A percentile compares a stretch with the other conserved stretches of the same genome.
phyloP scores from a whole-genome alignment of 306 rosid genomes.

The Castanopsis chinensis region DNA sequence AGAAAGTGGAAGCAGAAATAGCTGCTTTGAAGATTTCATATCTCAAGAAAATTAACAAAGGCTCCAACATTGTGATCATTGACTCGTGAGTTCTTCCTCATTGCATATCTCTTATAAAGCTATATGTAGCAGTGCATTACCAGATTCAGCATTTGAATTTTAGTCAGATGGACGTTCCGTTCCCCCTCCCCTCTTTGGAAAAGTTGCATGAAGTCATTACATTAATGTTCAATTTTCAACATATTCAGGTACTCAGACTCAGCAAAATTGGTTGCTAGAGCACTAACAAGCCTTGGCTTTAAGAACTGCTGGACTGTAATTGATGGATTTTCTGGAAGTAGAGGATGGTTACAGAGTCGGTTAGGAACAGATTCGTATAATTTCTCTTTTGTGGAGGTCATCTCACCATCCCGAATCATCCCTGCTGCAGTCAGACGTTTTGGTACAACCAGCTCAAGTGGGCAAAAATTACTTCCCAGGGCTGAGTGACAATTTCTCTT shows the following conservation, averaged over 20 bases:
- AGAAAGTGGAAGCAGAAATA: conserved; percentile 90
- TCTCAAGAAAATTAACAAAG: conserved; percentile 79
- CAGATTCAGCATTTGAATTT: background rate
- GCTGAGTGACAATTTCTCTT: conserved; percentile 35
- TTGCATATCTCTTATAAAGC: background rate
- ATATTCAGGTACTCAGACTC: conserved; percentile 67
- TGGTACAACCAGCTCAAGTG: conserved; percentile 54
- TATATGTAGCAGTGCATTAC: background rate
- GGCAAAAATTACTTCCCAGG: conserved; percentile 72
- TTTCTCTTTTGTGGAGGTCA: conserved; percentile 69
- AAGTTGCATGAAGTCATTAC: background rate
- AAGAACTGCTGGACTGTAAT: conserved; percentile 68
- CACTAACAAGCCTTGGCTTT: conserved; percentile 65
- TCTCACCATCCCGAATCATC: conserved; percentile 82
- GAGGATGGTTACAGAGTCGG: conserved; percentile 93
- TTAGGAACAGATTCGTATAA: conserved; percentile 80
- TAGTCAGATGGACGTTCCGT: background rate
- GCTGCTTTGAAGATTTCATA: conserved; percentile 79
- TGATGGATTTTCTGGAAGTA: conserved; percentile 86
- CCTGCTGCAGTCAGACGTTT: conserved; percentile 54
- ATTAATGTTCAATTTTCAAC: background rate
- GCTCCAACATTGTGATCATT: conserved; percentile 66
- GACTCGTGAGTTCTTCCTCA: conserved; percentile 65
- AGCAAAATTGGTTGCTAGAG: conserved; percentile 75
- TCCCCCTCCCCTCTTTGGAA: background rate